These are phyloP conservation scores for Vitis hybrid DNA, from an alignment of 177 flowering plant species.

Conservation along the genomic window DNA sequence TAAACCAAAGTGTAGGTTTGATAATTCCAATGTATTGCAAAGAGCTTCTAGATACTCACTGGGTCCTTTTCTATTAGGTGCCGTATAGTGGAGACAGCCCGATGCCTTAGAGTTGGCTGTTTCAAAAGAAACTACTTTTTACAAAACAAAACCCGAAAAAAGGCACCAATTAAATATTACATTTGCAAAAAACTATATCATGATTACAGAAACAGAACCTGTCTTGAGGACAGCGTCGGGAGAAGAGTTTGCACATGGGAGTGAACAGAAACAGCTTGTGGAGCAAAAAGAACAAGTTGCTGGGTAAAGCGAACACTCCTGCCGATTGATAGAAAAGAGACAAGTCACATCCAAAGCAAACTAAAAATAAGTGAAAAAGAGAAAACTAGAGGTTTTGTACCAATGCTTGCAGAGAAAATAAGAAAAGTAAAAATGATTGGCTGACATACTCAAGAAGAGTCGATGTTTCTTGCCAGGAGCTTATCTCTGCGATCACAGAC, in stretches of 20 bases:
- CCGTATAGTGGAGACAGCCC: slow-evolving; percentile 82
- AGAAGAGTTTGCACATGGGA: slow-evolving; percentile 81
- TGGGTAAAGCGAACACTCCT: slow-evolving; percentile 97
- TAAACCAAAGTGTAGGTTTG: neutral
- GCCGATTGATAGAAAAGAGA: slow-evolving; percentile 12
- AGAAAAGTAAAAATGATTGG: neutral
- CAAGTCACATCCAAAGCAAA: neutral
- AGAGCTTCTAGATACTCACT: slow-evolving; percentile 39
- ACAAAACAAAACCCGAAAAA: slow-evolving; percentile 3
- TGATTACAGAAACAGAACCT: slow-evolving; percentile 44
- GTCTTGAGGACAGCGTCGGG: slow-evolving; percentile 85
- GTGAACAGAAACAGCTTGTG: slow-evolving; percentile 94
- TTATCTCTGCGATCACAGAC: slow-evolving; percentile 95
- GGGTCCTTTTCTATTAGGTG: slow-evolving; percentile 97
- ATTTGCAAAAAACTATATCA: neutral
- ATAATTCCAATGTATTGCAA: neutral
- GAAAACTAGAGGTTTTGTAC: neutral
- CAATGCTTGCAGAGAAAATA: neutral
- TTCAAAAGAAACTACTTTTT: slow-evolving; percentile 15
- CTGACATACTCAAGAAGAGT: slow-evolving; percentile 83
- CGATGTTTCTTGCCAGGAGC: slow-evolving; percentile 81
- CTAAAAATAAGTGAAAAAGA: neutral
- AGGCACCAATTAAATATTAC: neutral
- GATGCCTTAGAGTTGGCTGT: slow-evolving; percentile 89
- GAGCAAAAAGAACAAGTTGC: slow-evolving; percentile 96